These are phyloP conservation scores for Pseudocercospora cruenta DNA, from an alignment of 2,329 filamentous ascomycete genomes.

Conservation along the genomic window DNA sequence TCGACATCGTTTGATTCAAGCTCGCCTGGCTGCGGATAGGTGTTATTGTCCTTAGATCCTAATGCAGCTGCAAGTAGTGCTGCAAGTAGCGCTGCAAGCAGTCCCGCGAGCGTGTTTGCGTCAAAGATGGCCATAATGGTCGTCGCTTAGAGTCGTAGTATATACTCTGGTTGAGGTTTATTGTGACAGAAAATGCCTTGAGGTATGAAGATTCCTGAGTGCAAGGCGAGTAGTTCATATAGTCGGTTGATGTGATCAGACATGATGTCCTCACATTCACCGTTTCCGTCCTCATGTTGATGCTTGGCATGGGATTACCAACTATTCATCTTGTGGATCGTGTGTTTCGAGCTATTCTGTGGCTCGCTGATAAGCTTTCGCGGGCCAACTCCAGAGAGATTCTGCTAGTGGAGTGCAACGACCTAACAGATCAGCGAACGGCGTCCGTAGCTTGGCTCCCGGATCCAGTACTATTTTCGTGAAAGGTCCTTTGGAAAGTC, in stretches of 20 bases:
- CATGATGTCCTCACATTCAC: not conserved
- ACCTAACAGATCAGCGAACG: not conserved
- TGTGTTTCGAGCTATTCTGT: not conserved
- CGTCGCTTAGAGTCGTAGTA: not conserved
- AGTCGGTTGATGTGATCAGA: not conserved
- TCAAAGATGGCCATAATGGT: not conserved
- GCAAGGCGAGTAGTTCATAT: not conserved
- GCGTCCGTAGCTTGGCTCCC: not conserved
- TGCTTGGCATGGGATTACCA: not conserved
- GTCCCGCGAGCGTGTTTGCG: not conserved
- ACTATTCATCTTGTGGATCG: not conserved
- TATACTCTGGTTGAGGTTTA: not conserved
- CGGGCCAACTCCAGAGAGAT: not conserved
- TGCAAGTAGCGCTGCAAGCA: not conserved
- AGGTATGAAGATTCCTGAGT: not conserved
- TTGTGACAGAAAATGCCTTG: not conserved
- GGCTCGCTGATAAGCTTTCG: not conserved
- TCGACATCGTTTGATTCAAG: not conserved
- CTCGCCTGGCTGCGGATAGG: not conserved
- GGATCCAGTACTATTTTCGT: not conserved
- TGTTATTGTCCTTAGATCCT: not conserved
- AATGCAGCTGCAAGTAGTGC: not conserved
- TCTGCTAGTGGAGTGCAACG: not conserved
- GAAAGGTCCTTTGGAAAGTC: not conserved
- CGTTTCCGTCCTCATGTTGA: not conserved